These are phyloP conservation scores for Mercurialis annua DNA, from an alignment of 345 rosid genomes.

Conservation along the genomic window DNA sequence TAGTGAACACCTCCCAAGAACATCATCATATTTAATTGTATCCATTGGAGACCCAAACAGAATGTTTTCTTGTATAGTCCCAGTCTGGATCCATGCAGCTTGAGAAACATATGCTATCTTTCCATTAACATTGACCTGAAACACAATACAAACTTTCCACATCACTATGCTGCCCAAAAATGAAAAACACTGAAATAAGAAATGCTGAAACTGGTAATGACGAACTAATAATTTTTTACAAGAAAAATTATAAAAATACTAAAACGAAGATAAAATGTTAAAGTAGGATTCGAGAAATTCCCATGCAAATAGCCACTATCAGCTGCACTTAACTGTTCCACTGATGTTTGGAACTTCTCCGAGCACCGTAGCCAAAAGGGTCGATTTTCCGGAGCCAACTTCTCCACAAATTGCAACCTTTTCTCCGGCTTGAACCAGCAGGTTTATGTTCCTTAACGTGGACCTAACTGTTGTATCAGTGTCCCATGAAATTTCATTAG, in stretches of 20 bases:
- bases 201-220: no score
- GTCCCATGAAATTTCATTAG: slow-evolving; percentile 47
- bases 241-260: no score
- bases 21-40: slow-evolving; percentile 32
- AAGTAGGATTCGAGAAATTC: no score
- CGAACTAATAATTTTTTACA: no score
- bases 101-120: slow-evolving; percentile 59
- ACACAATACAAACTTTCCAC: not conserved
- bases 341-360: slow-evolving; percentile 50
- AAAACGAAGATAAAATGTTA: no score
- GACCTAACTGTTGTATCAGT: slow-evolving; percentile 24
- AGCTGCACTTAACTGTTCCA: slow-evolving; percentile 41
- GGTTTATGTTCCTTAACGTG: slow-evolving; percentile 33
- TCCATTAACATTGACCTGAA: slow-evolving; percentile 41
- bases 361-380: slow-evolving; percentile 49
- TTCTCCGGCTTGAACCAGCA: slow-evolving; percentile 34
- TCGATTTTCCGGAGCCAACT: slow-evolving; percentile 65
- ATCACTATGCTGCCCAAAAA: no score
- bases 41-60: slow-evolving; percentile 49
- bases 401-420: slow-evolving; percentile 62
- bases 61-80: slow-evolving; percentile 48
- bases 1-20: slow-evolving; percentile 39
- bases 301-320: no score
- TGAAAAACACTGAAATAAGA: no score
- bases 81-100: slow-evolving; percentile 54